A percentile compares a stretch with the other conserved stretches of the same genome.
Conservation (phyloP, 2,329 filamentous ascomycete genomes). For the Aspergillus novoparasiticus region DNA sequence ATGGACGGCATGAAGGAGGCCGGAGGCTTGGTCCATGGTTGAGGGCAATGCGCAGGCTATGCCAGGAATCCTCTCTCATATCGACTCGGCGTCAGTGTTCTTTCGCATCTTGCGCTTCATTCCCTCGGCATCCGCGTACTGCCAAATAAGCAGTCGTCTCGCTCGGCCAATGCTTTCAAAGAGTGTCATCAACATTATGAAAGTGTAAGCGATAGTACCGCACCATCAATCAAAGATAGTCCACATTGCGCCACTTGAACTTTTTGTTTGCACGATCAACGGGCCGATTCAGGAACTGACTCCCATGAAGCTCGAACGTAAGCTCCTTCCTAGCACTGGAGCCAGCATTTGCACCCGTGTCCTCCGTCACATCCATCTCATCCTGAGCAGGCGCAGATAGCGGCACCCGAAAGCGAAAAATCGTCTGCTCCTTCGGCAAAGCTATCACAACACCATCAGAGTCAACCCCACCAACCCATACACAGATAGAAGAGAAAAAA, state of each 20-base stretch:
- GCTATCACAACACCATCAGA: conserved; percentile 39
- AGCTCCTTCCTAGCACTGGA: conserved; percentile 49
- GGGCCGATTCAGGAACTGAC: conserved; percentile 80
- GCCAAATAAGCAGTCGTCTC: not conserved
- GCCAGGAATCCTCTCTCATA: not conserved
- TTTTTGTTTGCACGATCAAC: conserved; percentile 87
- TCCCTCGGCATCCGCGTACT: not conserved
- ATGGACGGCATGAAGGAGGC: not conserved
- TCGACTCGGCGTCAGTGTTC: not conserved
- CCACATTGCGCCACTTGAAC: conserved; percentile 81
- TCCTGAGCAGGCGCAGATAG: conserved; percentile 32
- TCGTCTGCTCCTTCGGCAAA: conserved; percentile 86
- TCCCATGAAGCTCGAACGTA: conserved; percentile 82
- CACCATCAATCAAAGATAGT: conserved; percentile 63
- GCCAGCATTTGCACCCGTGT: conserved; percentile 14
- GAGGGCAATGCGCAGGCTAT: not conserved
- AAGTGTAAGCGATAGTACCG: not conserved
- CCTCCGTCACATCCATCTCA: conserved; percentile 22
- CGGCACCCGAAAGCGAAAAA: conserved; percentile 77
- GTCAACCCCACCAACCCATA: not conserved
- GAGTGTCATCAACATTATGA: not conserved
- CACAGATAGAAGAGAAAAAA: not conserved
- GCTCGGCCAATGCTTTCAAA: not conserved
- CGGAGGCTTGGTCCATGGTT: not conserved
- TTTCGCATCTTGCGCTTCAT: not conserved